Base-by-base conservation (phyloP, 106 monocot genomes). In the Cymbidium sinense region DNA sequence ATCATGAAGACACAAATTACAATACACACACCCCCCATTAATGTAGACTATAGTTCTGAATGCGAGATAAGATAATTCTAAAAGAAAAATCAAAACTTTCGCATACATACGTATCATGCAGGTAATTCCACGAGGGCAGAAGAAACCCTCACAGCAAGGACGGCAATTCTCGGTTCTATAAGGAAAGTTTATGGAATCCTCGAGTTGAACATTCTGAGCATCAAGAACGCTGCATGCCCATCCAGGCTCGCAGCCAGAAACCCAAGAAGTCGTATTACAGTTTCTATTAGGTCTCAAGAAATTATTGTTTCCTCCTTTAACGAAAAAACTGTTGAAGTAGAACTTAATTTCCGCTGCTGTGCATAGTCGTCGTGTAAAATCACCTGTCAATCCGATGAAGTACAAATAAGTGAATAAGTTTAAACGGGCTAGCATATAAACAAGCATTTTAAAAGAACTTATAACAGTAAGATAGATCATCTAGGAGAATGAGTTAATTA, bases 21-120 rank as follows among this genome's bases (percentile, higher is more conserved):
- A 8, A 19, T 19, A 58, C 8, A 58, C 21, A 58, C 2, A 21
- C 5, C n/a, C 23, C 11, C 15, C 23, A 62, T 62, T 28, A 62
- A 62, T 62, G 27, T 1, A 62, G 23, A 62, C 23, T 62, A 11
- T 2, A 74, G 44, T 43, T 0, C 17, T 27, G 44, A 44, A 74
- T 17, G 44, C 44, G 50, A 9, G 6, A 20, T 2, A 67, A 69
- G 9, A 70, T 65, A 41, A 70, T 31, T 19, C 43, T 39, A 21
- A 29, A 23, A 70, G 9, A 21, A 70, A 20, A 39, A 0, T 43
- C 21, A 74, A 74, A 44, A 47, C 7, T 74, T 74, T 43, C 0
- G 10, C 39, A 75, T 71, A 75, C 91, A 85, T 81, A 91, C 91
- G 91, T 50, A 91, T 86, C 91, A 91, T 91, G 86, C 91, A 91